Evolutionary conservation across 2,329 filamentous ascomycete species (phyloP), one percentile per base, ranked within the genome.

Genomic region (Fusarium papillatum): DNA sequence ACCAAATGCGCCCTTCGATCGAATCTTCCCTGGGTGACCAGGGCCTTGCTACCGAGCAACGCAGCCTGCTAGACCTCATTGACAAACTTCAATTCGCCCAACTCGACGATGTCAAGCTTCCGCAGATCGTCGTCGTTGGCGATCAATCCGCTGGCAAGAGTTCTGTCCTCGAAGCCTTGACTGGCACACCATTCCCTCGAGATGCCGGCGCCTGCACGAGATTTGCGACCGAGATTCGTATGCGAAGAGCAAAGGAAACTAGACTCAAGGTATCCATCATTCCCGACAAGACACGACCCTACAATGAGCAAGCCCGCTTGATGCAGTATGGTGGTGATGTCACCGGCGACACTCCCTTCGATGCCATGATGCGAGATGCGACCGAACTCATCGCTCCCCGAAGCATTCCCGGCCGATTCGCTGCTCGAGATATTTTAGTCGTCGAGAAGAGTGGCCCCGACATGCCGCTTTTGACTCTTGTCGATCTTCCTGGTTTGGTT

Each of bases 61-160:
- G 88, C 11, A 86, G 86, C 19, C 85, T 93, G 46, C 85, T 92
- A 48, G 89, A 93, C 73, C 87, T 90, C 60, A 87, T 92, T 68
- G 88, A 90, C 71, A 87, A 87, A 66, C 85, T 92, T n/a, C 86
- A 88, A 79, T 86, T 88, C 81, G 83, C 86, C 72, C 85, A 90
- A 79, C 81, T 90, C 80, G 84, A 90, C 78, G 87, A 88, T 80
- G 84, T 89, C 76, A 86, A 87, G 59, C 84, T 92, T 0, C 90
- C 90, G 1, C 90, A 93, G 78, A 89, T 93, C 41, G 90, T 93
- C 59, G 90, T 93, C 29, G 91, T 91, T 39, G 91, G 91, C 36
- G 90, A 93, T 79, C 90, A 93, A 81, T 92, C 90, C 2, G 88
- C 90, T 8, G 91, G 91, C 24, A 93, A 93, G 81, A 91, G 89